Base-by-base conservation (phyloP, 2,329 filamentous ascomycete genomes). In the Fusarium staphyleae region DNA sequence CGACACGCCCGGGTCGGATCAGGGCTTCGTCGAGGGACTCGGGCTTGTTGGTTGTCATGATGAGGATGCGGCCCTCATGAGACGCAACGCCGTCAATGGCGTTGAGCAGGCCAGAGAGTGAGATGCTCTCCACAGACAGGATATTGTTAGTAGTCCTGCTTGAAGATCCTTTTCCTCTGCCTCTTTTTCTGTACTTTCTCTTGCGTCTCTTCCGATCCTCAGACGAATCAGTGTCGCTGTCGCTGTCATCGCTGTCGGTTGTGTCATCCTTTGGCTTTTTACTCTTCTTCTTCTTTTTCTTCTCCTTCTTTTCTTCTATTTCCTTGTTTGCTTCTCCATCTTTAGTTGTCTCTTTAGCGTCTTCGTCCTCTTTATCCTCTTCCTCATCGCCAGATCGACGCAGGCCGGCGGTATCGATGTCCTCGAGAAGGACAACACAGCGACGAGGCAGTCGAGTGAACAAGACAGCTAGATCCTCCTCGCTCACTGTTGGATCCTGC, bases 1-100 rank as follows among this genome's bases (percentile, higher is more conserved):
- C 89, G 4, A 93, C 86, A 1, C 88, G 80, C 1, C 89, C 89
- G 0, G 90, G 88, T 0, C 89, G 80, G 42, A 92, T 86, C 5
- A 95, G 79, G 0, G 89, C 89, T 37, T 86, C 81, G 67, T 93
- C 89, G 0, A 93, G 81, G 12, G 83, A 79, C 63, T 93, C 86
- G 3, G 87, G 87, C 54, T 85, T 82, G 72, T 93, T 95, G 26
- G 88, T 91, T 0, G 90, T 93, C 87, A 93, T 91, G 74, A 93
- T 87, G 14, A 93, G 81, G 11, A 93, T 83, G 37, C 89, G 83
- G 19, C 89, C 90, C 74, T 93, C 90, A 64, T 90, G 88, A 3
- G 86, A 89, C 1, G 88, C 88, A 1, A 92, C 89, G 48, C 91
- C 89, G 66, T 96, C 90, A 54, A 96, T 91, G 52, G 88, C 88